These are phyloP conservation scores for Penicillium sp. DNA, from an alignment of 2,329 filamentous ascomycete genomes.

Conservation along the genomic window DNA sequence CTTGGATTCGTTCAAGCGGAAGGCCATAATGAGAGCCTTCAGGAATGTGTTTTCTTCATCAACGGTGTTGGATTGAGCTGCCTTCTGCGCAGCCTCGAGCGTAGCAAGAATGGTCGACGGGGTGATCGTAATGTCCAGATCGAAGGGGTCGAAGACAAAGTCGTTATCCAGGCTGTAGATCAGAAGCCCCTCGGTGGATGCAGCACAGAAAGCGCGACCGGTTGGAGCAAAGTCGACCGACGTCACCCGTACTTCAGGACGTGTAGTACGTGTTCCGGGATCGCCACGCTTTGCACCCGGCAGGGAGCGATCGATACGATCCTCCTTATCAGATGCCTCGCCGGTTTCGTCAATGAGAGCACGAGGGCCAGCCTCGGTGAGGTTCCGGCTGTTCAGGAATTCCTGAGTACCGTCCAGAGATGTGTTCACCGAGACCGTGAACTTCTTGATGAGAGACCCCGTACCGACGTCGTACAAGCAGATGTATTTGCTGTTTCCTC, in stretches of 20 bases:
- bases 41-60: conserved; percentile 72
- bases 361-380: conserved; percentile 84
- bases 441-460: conserved; percentile 89
- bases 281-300: conserved; percentile 88
- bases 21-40: conserved; percentile 93
- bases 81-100: conserved; percentile 49
- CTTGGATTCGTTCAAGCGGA: conserved; percentile 83
- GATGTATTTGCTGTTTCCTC: conserved; percentile 97
- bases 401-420: conserved; percentile 95
- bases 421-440: conserved; percentile 92
- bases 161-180: conserved; percentile 87
- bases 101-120: conserved; percentile 79
- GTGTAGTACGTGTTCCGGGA: conserved; percentile 70
- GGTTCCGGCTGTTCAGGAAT: conserved; percentile 85
- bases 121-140: conserved; percentile 91
- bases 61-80: conserved; percentile 47
- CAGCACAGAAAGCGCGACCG: conserved; percentile 87
- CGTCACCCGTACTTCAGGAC: conserved; percentile 79
- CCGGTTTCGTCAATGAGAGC: conserved; percentile 84
- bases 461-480: conserved; percentile 94
- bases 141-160: conserved; percentile 90
- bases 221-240: conserved; percentile 84
- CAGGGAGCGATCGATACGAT: conserved; percentile 72
- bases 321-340: conserved; percentile 84
- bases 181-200: conserved; percentile 88